Conservation (phyloP, 345 rosid species). For the Murraya paniculata region DNA sequence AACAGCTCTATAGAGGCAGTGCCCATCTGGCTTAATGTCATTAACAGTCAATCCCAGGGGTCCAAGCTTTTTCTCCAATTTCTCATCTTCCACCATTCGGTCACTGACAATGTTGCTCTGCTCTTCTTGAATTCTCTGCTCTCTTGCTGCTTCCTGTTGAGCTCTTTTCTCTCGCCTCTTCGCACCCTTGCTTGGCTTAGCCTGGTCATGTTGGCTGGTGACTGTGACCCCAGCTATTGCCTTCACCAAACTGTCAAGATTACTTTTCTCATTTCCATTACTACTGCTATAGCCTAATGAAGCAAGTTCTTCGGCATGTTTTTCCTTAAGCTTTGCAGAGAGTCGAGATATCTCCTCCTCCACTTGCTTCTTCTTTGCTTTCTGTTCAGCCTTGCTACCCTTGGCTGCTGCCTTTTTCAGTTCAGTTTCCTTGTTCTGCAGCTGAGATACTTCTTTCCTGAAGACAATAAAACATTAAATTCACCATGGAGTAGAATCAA, state of each 20-base stretch:
- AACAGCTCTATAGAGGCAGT: slow-evolving; percentile 91
- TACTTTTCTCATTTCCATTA: slow-evolving; percentile 53
- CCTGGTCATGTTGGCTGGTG: slow-evolving; percentile 49
- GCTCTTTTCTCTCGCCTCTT: slow-evolving; percentile 84
- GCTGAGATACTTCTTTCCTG: slow-evolving; percentile 73
- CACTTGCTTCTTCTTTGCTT: slow-evolving; percentile 92
- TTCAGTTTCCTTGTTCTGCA: slow-evolving; percentile 80
- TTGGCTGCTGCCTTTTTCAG: slow-evolving; percentile 90
- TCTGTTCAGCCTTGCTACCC: slow-evolving; percentile 97
- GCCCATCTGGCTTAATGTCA: slow-evolving; percentile 90
- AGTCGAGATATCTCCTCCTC: slow-evolving; percentile 78
- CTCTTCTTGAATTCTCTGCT: slow-evolving; percentile 89
- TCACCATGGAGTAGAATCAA: neutral
- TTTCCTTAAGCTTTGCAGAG: slow-evolving; percentile 67
- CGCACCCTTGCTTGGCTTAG: slow-evolving; percentile 70
- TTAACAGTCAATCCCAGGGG: slow-evolving; percentile 62
- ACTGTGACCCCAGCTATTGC: slow-evolving; percentile 85
- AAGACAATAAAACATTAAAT: slow-evolving; percentile 3
- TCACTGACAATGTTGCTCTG: slow-evolving; percentile 73
- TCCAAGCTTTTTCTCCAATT: slow-evolving; percentile 51
- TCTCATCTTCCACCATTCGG: slow-evolving; percentile 58
- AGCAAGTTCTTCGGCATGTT: slow-evolving; percentile 74
- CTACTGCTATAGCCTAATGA: slow-evolving; percentile 55
- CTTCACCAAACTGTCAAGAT: slow-evolving; percentile 72
- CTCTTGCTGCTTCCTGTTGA: slow-evolving; percentile 87